Evolutionary conservation across 306 rosid species (phyloP).

Genomic region (Medicago truncatula): DNA sequence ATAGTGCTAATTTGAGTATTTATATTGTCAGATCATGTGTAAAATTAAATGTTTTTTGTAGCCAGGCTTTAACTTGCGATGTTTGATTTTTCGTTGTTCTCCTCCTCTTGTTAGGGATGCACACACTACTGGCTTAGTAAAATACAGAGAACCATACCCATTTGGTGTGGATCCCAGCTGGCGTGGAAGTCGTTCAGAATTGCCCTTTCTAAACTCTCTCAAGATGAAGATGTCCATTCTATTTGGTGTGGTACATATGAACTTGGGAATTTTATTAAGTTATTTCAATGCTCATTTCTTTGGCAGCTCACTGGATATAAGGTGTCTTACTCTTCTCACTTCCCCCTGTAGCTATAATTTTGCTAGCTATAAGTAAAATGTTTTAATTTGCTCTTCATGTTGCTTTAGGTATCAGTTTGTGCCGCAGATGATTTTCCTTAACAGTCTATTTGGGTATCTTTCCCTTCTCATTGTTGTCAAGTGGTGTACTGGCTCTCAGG

Average conservation of each 20-base stretch:
- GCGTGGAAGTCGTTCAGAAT: constrained; percentile 99
- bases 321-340: constrained; percentile 56
- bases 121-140: constrained; percentile 73
- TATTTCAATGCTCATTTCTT: constrained; percentile 89
- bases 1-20: constrained; percentile 29
- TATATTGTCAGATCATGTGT: constrained; percentile 23
- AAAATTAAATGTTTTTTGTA: constrained; percentile 5
- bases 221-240: constrained; percentile 99
- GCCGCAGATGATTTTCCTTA: constrained; percentile 96
- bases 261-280: constrained; percentile 88
- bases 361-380: constrained; percentile 42
- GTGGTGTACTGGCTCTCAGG: constrained; percentile 99
- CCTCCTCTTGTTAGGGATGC: constrained; percentile 76
- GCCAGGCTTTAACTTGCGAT: constrained; percentile 27
- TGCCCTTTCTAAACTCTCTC: constrained; percentile 87
- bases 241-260: constrained; percentile 93
- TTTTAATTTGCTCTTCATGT: constrained; percentile 42
- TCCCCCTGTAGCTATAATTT: constrained; percentile 20
- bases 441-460: constrained; percentile 98
- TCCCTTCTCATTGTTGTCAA: constrained; percentile 94
- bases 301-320: constrained; percentile 77
- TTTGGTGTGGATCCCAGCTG: constrained; percentile 99
- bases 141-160: constrained; percentile 82
- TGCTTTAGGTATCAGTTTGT: constrained; percentile 90
- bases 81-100: constrained; percentile 32